Percentiles rank a stretch among this genome's conserved stretches.
Evolutionary conservation across 768 basidiomycete genomes (phyloP).

Genomic region (Rhizopogon rudus): DNA sequence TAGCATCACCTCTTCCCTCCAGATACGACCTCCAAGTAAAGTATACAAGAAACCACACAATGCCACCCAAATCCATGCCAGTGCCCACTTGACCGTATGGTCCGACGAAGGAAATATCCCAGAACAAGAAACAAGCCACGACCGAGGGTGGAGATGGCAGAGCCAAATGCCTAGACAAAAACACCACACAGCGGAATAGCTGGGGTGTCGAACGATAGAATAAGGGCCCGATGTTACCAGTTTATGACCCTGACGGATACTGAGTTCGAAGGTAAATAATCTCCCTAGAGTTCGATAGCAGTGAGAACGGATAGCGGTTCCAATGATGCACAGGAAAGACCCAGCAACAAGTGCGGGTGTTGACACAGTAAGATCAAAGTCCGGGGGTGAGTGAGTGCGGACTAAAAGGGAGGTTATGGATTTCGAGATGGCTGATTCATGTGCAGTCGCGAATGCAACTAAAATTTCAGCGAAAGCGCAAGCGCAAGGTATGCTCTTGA

Average conservation of each 20-base stretch:
- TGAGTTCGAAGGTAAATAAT: slow-evolving; percentile 36
- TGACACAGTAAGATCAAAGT: too few relatives aligned
- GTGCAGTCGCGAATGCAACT: neutral
- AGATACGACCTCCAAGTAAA: slow-evolving; percentile 7
- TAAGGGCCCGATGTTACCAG: slow-evolving; percentile 35
- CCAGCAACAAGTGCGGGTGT: too few relatives aligned
- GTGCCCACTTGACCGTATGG: neutral
- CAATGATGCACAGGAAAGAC: too few relatives aligned
- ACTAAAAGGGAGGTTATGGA: neutral
- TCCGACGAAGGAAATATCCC: slow-evolving; percentile 1
- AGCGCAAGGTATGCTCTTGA: neutral
- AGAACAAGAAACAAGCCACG: neutral
- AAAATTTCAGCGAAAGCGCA: neutral
- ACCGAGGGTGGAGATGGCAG: neutral
- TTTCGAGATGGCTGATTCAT: too few relatives aligned
- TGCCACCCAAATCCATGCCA: neutral
- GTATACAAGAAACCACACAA: neutral
- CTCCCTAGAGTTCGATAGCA: slow-evolving; percentile 32
- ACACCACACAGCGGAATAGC: slow-evolving; percentile 4
- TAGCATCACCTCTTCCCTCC: slow-evolving; percentile 9
- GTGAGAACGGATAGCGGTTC: too few relatives aligned
- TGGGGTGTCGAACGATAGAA: slow-evolving; percentile 11
- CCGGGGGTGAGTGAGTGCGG: slow-evolving; percentile 3
- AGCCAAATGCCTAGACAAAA: slow-evolving; percentile 1
- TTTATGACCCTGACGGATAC: slow-evolving; percentile 28